Conservation (phyloP, 371 early-diverging fungal species). For the Nosema muscidifuracis region DNA sequence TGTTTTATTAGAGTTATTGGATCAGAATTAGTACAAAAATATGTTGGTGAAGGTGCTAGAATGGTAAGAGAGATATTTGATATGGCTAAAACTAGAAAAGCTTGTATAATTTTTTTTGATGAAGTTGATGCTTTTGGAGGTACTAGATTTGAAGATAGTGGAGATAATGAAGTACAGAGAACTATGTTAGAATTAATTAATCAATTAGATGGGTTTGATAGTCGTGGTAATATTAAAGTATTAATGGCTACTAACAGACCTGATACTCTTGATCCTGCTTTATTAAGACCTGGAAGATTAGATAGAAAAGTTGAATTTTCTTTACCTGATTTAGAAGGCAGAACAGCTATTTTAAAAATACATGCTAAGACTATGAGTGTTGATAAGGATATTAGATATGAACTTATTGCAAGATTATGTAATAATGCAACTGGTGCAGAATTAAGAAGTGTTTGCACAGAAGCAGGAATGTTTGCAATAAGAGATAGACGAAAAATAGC, state of each 20-base stretch:
- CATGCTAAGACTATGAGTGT: conserved; percentile 97
- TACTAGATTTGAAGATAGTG: conserved; percentile 86
- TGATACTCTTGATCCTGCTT: conserved; percentile 96
- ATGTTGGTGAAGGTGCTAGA: conserved; percentile 97
- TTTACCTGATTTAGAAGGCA: conserved; percentile 74
- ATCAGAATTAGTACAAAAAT: conserved; percentile 96
- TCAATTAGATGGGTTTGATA: conserved; percentile 98
- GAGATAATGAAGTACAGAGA: conserved; percentile 97
- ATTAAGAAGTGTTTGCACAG: conserved; percentile 92
- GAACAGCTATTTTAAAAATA: conserved; percentile 94
- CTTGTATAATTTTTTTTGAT: conserved; percentile 99
- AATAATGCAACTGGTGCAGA: conserved; percentile 94
- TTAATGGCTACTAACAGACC: conserved; percentile 96
- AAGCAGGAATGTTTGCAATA: conserved; percentile 99
- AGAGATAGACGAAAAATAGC: conserved; percentile 93
- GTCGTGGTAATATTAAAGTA: conserved; percentile 98
- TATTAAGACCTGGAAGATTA: conserved; percentile 94
- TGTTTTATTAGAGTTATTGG: conserved; percentile 99
- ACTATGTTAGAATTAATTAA: conserved; percentile 99
- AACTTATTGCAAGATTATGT: conserved; percentile 93
- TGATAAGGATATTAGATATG: conserved; percentile 84
- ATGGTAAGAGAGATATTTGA: conserved; percentile 99
- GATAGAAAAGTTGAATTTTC: conserved; percentile 98
- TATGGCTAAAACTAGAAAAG: conserved; percentile 93
- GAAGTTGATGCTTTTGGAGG: conserved; percentile 99